Evolutionary conservation across 1,284 basidiomycete genomes (phyloP), one percentile per base, ranked within the genome.

Genomic region (Prillingera fragicola): DNA sequence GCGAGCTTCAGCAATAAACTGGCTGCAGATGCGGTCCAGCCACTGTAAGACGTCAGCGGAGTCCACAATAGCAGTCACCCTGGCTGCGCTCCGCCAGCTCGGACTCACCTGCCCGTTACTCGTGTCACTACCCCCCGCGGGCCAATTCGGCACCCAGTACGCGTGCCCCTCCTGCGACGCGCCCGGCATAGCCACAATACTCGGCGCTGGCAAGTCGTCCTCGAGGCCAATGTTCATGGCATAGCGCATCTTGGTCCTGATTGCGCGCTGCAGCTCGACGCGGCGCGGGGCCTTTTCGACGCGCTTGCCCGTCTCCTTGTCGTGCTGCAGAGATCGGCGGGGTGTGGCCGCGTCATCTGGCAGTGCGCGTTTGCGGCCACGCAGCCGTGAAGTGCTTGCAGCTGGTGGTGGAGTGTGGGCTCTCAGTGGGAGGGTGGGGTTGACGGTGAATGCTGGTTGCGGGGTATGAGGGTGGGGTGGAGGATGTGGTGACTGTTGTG

Each of bases 101-200:
- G n/a, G n/a, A 51, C 54, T 13, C 24, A 58, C 56, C 22, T 38
- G 33, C 17, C 36, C 39, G 34, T 56, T 59, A 5, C 22, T 22
- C 6, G 28, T 32, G 17, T 54, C 46, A 17, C 44, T 49, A 15
- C 52, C 27, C 2, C 51, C 52, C 0, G 40, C 39, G 5, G 40
- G 25, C 56, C 56, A 59, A 24, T 56, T 48, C 2, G 56, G 56
- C 13, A 50, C 48, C 48, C 48, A 51, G 19, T 24, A 32, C 3
- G 31, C 37, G 12, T 28, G 33, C 4, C 27, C 34, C 21, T 40
- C 41, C 3, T 29, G 42, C 7, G 29, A 33, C 23, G 34, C 36
- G 12, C 34, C 41, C 1, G 46, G 35, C 8, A 26, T 19, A 7
- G 42, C 37, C 7, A 45, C 19, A 2, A 29, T 41, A 1, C 40